Base-by-base conservation (phyloP, 1,284 basidiomycete genomes). In the Cutaneotrichosporon arboriforme region DNA sequence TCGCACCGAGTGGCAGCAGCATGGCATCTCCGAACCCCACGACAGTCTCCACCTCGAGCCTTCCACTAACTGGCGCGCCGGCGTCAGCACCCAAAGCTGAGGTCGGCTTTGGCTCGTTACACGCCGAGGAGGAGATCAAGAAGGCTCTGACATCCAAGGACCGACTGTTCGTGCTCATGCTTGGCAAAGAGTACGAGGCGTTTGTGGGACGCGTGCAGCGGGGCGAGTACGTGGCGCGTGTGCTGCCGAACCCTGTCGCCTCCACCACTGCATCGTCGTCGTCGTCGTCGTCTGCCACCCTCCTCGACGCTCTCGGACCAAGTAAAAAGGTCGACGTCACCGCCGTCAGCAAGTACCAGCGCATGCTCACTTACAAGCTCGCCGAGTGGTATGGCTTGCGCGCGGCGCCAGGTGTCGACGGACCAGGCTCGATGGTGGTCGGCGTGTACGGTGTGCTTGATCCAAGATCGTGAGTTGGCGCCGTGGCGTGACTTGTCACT, bases 371-470 rank as follows among this genome's bases (percentile, higher is more conserved):
- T 21, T 73, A 73, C 54, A 73, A 73, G 54, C 62, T 63, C 4
- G 71, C 71, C 15, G 70, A 72, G 49, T 73, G 71, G 71, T 73
- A 72, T 48, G 71, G 71, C 4, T 35, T 72, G 21, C 68, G 67
- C 22, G 70, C 65, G 8, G 63, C 64, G 2, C 50, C 53, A 4
- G 55, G 55, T 4, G 31, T 47, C 21, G 55, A 60, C 9, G 50
- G 50, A 8, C 38, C 53, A 3, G 62, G 57, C 8, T 39, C 51
- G 14, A 69, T 73, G 59, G 53, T 66, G 4, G 54, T 71, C 4
- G 69, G 69, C 20, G 61, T 70, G 0, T 23, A 65, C 10, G 68
- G 67, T 0, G 37, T 44, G 4, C 48, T 73, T 42, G 55, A 65
- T 18, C 60, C 64, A 14, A 63, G 62, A 48, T 64, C 62, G 70